Evolutionary conservation across 805 yeast genomes (phyloP).

Genomic region (Yamadazyma paraphyllophila): DNA sequence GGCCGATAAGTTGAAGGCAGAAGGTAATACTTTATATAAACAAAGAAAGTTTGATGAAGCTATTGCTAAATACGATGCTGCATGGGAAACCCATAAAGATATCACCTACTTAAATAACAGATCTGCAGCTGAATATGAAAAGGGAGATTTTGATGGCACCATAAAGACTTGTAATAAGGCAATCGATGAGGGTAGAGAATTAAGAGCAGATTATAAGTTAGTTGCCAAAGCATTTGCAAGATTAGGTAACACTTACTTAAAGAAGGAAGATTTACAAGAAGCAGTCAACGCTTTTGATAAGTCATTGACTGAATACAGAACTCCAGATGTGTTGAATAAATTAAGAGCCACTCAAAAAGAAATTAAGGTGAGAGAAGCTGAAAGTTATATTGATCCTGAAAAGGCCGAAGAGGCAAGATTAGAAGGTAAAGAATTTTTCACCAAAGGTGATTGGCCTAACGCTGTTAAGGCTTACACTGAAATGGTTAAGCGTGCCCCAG

Average conservation of each 20-base stretch:
- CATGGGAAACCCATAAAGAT: constrained; percentile 78
- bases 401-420: constrained; percentile 95
- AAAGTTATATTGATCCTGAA: constrained; percentile 80
- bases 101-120: constrained; percentile 93
- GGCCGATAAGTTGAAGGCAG: constrained; percentile 73
- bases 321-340: constrained; percentile 87
- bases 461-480: constrained; percentile 94
- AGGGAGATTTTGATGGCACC: constrained; percentile 86
- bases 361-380: constrained; percentile 72
- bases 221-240: constrained; percentile 93
- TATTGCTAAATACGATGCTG: constrained; percentile 77
- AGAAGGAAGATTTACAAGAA: constrained; percentile 64
- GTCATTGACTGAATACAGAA: constrained; percentile 94
- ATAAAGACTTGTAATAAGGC: constrained; percentile 80
- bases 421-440: constrained; percentile 85
- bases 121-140: constrained; percentile 97
- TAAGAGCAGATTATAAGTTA: constrained; percentile 86
- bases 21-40: constrained; percentile 87
- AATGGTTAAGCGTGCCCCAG: constrained; percentile 96
- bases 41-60: constrained; percentile 90
- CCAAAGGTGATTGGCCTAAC: constrained; percentile 92
- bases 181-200: constrained; percentile 83
- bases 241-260: constrained; percentile 78
- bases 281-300: constrained; percentile 83
- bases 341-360: constrained; percentile 85